phyloP scores from a whole-genome alignment of 2,329 filamentous ascomycete species.

The Claviceps quebecensis region DNA sequence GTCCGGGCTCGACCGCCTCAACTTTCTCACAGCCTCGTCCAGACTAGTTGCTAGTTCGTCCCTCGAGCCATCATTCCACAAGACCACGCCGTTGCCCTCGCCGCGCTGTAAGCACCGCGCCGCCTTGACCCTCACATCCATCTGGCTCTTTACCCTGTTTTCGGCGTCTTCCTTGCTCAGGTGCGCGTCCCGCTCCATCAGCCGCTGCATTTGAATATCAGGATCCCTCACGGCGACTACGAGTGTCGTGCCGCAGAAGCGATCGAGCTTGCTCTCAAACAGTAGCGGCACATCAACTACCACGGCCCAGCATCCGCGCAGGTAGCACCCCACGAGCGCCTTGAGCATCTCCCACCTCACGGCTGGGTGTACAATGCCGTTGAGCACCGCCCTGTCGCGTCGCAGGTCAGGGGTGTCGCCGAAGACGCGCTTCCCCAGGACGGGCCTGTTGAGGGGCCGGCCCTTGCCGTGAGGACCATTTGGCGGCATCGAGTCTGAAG shows the following conservation, averaged over 20 bases:
- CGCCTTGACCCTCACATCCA: slow-evolving; percentile 74
- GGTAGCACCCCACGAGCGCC: slow-evolving; percentile 56
- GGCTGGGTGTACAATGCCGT: slow-evolving; percentile 83
- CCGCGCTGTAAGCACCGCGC: slow-evolving; percentile 54
- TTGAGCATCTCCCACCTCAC: slow-evolving; percentile 73
- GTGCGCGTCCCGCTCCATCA: slow-evolving; percentile 63
- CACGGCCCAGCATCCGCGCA: slow-evolving; percentile 71
- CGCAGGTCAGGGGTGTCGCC: slow-evolving; percentile 58
- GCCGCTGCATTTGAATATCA: slow-evolving; percentile 64
- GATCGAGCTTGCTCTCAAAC: slow-evolving; percentile 78
- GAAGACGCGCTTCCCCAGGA: slow-evolving; percentile 75
- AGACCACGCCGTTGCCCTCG: slow-evolving; percentile 55
- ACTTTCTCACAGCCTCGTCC: slow-evolving; percentile 45
- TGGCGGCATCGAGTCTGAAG: slow-evolving; percentile 35
- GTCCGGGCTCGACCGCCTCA: slow-evolving; percentile 50
- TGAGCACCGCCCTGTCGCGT: slow-evolving; percentile 63
- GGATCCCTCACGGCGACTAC: slow-evolving; percentile 78
- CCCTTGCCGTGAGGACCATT: slow-evolving; percentile 46
- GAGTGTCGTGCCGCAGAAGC: slow-evolving; percentile 69
- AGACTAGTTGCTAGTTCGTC: slow-evolving; percentile 57
- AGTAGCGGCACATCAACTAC: slow-evolving; percentile 85
- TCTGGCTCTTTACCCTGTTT: slow-evolving; percentile 76
- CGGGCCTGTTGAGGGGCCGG: slow-evolving; percentile 69
- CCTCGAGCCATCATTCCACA: slow-evolving; percentile 78
- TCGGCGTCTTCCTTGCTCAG: slow-evolving; percentile 73